Base-by-base conservation (phyloP, 1,139 yeast genomes). In the Yamadazyma triangularis region DNA sequence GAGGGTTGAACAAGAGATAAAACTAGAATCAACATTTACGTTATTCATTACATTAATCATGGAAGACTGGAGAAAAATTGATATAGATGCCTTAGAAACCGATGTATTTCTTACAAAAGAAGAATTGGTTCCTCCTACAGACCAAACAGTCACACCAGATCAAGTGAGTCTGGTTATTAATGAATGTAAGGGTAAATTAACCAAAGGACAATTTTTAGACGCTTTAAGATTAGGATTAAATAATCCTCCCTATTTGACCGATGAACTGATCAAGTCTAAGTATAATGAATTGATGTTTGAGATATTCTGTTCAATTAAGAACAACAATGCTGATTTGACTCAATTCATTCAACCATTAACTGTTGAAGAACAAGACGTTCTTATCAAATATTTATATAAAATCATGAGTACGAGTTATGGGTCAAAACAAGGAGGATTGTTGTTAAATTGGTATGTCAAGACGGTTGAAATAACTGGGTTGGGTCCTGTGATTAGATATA, bases 401-500 rank as follows among this genome's bases (percentile, higher is more conserved):
- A 88, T 87, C 27, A 87, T 93, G 95, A 67, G 79, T 24, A 64
- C 81, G 8, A 70, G 78, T 18, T 77, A 78, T 44, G 87, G 93
- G 4, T 87, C 88, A 43, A 85, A 84, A 46, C 88, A 83, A 46
- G 95, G 96, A 13, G 95, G 95, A 28, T 69, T 81, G 33, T 59
- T 93, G 47, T 74, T 93, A 50, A 73, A 79, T 24, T 93, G 98
- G 98, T 87, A 83, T 53, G 97, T 91, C 48, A 88, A 87, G 59
- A 76, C 93, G 15, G 80, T 86, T 24, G 94, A 83, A 40, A 61
- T 76, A 26, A 77, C 89, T 10, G 97, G 97, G 12, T 79, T 84
- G 53, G 96, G 95, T 8, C 85, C 95, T 25, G 82, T 91, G 46
- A 84, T 85, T 30, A 78, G 96, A 47, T 87, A 77, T 57, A 70